These are phyloP conservation scores for Exophiala bonariae DNA, from an alignment of 2,329 filamentous ascomycete species.

Conservation along the genomic window DNA sequence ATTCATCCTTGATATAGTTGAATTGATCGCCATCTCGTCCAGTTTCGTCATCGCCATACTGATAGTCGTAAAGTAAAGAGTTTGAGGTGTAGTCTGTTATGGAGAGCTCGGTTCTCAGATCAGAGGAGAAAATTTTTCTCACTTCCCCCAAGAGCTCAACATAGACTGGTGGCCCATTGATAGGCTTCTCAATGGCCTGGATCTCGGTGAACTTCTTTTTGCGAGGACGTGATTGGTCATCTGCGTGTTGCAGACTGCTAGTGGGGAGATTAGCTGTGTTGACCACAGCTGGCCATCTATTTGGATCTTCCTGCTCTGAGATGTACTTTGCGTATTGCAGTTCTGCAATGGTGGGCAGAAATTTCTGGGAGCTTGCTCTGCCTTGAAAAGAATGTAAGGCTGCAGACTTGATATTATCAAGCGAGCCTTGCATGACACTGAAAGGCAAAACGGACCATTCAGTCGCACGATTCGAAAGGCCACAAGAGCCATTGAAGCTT, in stretches of 20 bases:
- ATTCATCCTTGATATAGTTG: slow-evolving; percentile 50
- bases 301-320: slow-evolving; percentile 16
- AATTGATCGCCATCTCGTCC: slow-evolving; percentile 54
- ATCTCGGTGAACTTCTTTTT: slow-evolving; percentile 62
- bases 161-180: slow-evolving; percentile 44
- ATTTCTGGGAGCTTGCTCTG: not conserved
- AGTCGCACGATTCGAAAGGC: slow-evolving; percentile 12
- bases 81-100: slow-evolving; percentile 83
- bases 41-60: slow-evolving; percentile 34
- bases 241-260: too few relatives aligned
- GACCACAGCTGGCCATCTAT: slow-evolving; percentile 8
- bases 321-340: slow-evolving; percentile 25
- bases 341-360: slow-evolving; percentile 8
- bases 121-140: slow-evolving; percentile 54
- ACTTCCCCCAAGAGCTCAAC: slow-evolving; percentile 73
- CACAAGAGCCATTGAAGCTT: slow-evolving; percentile 8
- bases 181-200: slow-evolving; percentile 55
- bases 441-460: slow-evolving; percentile 20
- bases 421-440: slow-evolving; percentile 9
- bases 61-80: slow-evolving; percentile 59
- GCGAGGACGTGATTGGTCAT: too few relatives aligned
- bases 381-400: not conserved
- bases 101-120: slow-evolving; percentile 63
- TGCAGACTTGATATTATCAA: slow-evolving; percentile 15
- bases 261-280: too few relatives aligned